Evolutionary conservation across 2,329 filamentous ascomycete genomes (phyloP), one percentile per base, ranked within the genome.

Genomic region (Chaetomium sp.): DNA sequence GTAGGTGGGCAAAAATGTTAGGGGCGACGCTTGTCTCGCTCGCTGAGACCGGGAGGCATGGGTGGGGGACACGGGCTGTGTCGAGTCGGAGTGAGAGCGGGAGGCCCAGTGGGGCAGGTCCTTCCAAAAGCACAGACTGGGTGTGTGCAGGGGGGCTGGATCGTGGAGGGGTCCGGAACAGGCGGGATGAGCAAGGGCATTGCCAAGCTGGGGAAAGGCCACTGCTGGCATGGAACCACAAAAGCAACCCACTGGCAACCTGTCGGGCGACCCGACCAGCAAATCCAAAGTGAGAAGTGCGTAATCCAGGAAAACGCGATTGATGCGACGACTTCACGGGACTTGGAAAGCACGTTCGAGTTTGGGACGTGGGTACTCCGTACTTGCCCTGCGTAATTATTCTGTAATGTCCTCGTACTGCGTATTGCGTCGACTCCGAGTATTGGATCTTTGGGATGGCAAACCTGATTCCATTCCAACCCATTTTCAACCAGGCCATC

Each of bases 101-200:
- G 3, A 37, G 48, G 33, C 33, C 36, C 14, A 44, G 55, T 57
- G 55, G 55, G 40, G 51, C 55, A 36, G 51, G 55, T 38, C 47
- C 48, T 48, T 49, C 44, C 46, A 47, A 32, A 27, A 27, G 42
- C 42, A 52, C 43, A 27, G 49, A n/a, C 48, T n/a, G 47, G 41
- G 36, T 41, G 33, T 36, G 47, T 45, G 37, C 46, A 50, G 51
- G 52, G 54, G 46, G 47, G 51, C 38, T 56, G 49, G 50, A 47
- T 27, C 11, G 40, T 58, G 49, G 49, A 53, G 53, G 56, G 44
- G 53, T 36, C 48, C 53, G 56, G 53, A 59, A 54, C 50, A 37
- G 44, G 51, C 53, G 50, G 53, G 53, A 56, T 53, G 11, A 42
- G 47, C 45, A 50, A 47, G 41, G 45, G 12, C 48, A 49, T 40